phyloP scores from a whole-genome alignment of 2,329 filamentous ascomycete genomes.

The Colletotrichum sublineola region DNA sequence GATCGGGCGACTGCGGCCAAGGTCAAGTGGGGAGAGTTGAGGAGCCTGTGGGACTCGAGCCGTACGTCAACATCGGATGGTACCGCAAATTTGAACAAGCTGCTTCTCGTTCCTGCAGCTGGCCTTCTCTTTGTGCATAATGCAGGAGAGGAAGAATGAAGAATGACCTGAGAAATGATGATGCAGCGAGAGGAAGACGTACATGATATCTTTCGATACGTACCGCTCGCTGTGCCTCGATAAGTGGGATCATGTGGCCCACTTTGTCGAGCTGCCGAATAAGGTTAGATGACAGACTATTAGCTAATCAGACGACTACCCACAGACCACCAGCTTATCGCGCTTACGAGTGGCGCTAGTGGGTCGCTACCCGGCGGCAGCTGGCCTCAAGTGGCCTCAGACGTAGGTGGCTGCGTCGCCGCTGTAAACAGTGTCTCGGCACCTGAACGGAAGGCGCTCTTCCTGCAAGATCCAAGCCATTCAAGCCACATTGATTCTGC shows the following conservation, averaged over 20 bases:
- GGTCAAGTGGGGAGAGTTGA: neutral
- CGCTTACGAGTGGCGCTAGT: constrained; percentile 16
- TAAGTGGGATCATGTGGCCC: neutral
- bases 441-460: constrained; percentile 10
- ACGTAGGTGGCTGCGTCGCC: neutral
- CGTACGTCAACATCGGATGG: neutral
- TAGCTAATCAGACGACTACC: neutral
- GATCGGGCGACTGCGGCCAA: constrained; percentile 4
- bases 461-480: constrained; percentile 12
- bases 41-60: neutral
- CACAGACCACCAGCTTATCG: constrained; percentile 34
- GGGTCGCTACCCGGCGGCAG: neutral
- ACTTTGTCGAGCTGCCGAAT: constrained; percentile 13
- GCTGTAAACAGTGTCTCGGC: neutral
- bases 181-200: too few species aligned
- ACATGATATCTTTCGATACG: neutral
- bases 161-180: neutral
- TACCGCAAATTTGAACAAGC: neutral
- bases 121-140: neutral
- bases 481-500: constrained; percentile 11
- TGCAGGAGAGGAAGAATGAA: neutral
- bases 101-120: neutral
- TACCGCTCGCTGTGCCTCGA: neutral
- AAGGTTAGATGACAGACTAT: neutral
- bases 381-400: neutral